A percentile compares a stretch with the other conserved stretches of the same genome.
These are phyloP conservation scores for Glomus cerebriforme DNA, from an alignment of 192 early-diverging fungal genomes.

Conservation along the genomic window DNA sequence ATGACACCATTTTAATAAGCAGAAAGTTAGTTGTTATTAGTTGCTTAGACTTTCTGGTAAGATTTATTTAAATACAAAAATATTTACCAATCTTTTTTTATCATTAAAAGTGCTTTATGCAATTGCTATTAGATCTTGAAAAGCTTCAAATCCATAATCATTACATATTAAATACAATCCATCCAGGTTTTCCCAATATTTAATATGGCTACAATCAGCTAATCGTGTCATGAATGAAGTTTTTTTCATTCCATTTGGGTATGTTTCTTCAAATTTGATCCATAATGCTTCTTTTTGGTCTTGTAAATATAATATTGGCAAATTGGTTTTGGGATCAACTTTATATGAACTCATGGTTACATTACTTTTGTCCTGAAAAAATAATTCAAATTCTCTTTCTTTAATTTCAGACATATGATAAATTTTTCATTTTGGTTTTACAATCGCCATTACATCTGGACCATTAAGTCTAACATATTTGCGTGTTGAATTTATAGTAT, in stretches of 20 bases:
- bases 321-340: too few relatives aligned
- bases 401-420: neutral
- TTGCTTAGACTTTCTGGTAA: neutral
- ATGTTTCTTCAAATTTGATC: too few relatives aligned
- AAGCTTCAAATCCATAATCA: neutral
- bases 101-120: neutral
- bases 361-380: too few relatives aligned
- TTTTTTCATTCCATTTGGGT: conserved; percentile 4
- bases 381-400: too few relatives aligned
- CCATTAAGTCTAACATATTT: neutral
- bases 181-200: neutral
- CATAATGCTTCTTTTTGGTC: too few relatives aligned
- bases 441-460: neutral
- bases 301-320: too few relatives aligned
- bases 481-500: neutral
- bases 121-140: neutral
- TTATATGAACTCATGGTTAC: too few relatives aligned
- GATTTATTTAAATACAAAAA: too few relatives aligned
- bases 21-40: neutral
- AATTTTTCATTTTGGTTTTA: neutral
- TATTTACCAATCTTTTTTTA: neutral
- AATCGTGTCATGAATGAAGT: neutral
- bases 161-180: neutral
- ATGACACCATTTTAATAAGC: neutral
- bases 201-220: neutral